Evolutionary conservation across 208 protist species (phyloP), one percentile per base, ranked within the genome.

Genomic region (Wallacemonas sp.): DNA sequence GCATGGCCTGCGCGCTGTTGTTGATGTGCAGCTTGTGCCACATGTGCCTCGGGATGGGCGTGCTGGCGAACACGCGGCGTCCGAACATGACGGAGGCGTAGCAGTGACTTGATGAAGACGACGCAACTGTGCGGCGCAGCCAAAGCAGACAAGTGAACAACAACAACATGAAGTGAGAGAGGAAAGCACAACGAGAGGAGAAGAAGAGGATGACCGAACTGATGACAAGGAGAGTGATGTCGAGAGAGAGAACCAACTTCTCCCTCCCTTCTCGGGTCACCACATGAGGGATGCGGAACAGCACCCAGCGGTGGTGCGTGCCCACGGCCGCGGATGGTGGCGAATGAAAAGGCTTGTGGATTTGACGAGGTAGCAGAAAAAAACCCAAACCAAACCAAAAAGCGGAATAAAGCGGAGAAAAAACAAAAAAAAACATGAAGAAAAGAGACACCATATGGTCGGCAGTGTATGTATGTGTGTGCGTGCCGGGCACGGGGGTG

Each of bases 11-110:
- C 19, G 45, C 38, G 32, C 42, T 60, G 63, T 63, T 90, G 39
- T 87, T 79, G 37, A 94, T 87, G 75, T 90, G 79, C 65, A 94
- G 60, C 33, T 64, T 58, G n/a, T 68, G 59, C 79, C 81, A 93
- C 76, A 82, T 76, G 30, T 69, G 71, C n/a, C 87, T 83, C 17
- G 87, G 87, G 13, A 93, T 59, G n/a, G 76, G 68, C 0, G 82
- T 76, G 46, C 87, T 93, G 33, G 84, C 81, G 61, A 89, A 93
- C 3, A 91, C 81, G 42, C 87, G 87, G 45, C 87, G 81, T 38
- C 81, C 79, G 68, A 93, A 93, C 87, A 93, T 93, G 34, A 27
- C 37, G 30, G 10, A 15, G 17, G 17, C 12, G 37, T n/a, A 41
- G 37, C 37, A 15, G 41, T n/a, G n/a, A n/a, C n/a, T n/a, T n/a